Percentiles rank a stretch among this genome's conserved stretches.
Evolutionary conservation across 2,329 filamentous ascomycete species (phyloP).

Genomic region (Fusarium heterosporum): DNA sequence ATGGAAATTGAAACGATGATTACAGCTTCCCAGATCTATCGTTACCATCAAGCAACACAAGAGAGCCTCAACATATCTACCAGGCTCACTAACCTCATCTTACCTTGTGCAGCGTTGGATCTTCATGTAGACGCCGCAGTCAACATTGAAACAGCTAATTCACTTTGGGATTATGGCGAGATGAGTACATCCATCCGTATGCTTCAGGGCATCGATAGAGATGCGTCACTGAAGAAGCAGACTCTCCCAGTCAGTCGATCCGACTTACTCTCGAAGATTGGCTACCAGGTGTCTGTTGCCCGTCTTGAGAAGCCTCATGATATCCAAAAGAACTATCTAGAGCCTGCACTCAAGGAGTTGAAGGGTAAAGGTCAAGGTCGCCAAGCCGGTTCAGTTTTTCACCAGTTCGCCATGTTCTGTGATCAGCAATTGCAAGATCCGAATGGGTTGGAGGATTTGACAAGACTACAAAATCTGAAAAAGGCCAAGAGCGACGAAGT

Average conservation of each 20-base stretch:
- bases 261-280: slow-evolving; percentile 87
- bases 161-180: slow-evolving; percentile 95
- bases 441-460: slow-evolving; percentile 85
- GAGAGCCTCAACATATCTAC: slow-evolving; percentile 89
- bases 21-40: slow-evolving; percentile 78
- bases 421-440: slow-evolving; percentile 92
- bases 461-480: slow-evolving; percentile 81
- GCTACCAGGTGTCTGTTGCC: slow-evolving; percentile 88
- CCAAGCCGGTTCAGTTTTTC: slow-evolving; percentile 88
- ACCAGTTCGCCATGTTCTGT: slow-evolving; percentile 95
- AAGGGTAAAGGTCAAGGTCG: slow-evolving; percentile 73
- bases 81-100: slow-evolving; percentile 81
- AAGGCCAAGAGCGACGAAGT: slow-evolving; percentile 87
- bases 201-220: slow-evolving; percentile 76
- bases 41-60: slow-evolving; percentile 84
- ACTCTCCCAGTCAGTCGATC: slow-evolving; percentile 78
- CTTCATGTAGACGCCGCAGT: slow-evolving; percentile 81
- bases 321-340: slow-evolving; percentile 88
- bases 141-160: slow-evolving; percentile 85
- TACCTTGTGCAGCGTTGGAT: slow-evolving; percentile 75
- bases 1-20: slow-evolving; percentile 83
- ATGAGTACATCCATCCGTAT: slow-evolving; percentile 89
- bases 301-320: slow-evolving; percentile 90
- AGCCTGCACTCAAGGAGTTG: slow-evolving; percentile 85
- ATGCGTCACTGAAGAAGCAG: slow-evolving; percentile 73